Evolutionary conservation across 768 basidiomycete species (phyloP), one percentile per base, ranked within the genome.

Genomic region (Suillus alpinus): DNA sequence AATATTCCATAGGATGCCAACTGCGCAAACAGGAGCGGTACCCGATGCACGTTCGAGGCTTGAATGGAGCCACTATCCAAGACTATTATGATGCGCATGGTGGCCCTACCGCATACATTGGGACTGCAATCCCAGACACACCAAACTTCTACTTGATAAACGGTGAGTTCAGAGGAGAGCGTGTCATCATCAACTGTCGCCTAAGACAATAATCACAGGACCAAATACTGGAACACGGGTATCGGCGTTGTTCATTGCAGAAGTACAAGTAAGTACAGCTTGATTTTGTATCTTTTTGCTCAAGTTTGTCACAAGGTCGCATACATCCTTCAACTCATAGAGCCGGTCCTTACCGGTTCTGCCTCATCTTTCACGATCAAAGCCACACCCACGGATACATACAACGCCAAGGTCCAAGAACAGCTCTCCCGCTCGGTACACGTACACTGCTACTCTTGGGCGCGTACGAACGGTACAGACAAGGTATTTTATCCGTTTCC

Each of bases 401-500:
- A 71, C 59, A 75, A 76, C 16, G 62, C 39, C 39, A 60, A 57
- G 16, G 40, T 71, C n/a, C 66, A 71, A 52, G 58, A 57, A 44
- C 56, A 56, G 3, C 8, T 71, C 9, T 62, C 66, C 37, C 63
- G 40, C 18, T 64, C 62, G 6, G 62, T 66, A 47, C 72, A 72
- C n/a, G 43, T 66, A 32, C 64, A 70, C 18, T 81, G 78, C 60
- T 55, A 62, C 20, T 80, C 80, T 14, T 81, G 79, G 78, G 78
- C 78, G 63, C 75, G 76, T 2, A 68, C 67, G 1, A 71, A 70
- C 7, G 70, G 74, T 6, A 69, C 57, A 7, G 79, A 79, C 7
- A 80, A 76, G 59, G 61, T 75, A 6, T 73, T 70, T 36, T 70
- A 66, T 51, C 72, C 77, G 8, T 83, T 81, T 61, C 81, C 78